A percentile compares a stretch with the other conserved stretches of the same genome.
Evolutionary conservation across 2,329 filamentous ascomycete species (phyloP).

Genomic region (Xylariaceae sp.): DNA sequence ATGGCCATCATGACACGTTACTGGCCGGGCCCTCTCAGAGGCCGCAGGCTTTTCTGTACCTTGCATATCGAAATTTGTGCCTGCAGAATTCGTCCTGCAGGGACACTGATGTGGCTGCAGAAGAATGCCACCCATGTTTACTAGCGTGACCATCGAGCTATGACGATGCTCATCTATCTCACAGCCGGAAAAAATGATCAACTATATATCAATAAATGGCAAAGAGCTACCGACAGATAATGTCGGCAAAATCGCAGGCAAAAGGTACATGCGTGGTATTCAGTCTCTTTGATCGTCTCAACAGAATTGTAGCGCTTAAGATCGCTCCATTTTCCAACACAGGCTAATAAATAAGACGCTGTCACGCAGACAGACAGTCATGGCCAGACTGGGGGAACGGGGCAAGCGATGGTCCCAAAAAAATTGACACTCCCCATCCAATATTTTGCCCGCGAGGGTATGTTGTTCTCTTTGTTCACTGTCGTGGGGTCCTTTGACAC

Average conservation of each 20-base stretch:
- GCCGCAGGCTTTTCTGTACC: constrained; percentile 31
- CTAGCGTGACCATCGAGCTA: background rate
- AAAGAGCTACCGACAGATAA: background rate
- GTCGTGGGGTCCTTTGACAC: no score
- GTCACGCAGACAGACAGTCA: background rate
- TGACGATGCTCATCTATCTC: constrained; percentile 1
- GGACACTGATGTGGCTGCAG: constrained; percentile 39
- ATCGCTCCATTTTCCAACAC: background rate
- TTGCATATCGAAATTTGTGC: constrained; percentile 41
- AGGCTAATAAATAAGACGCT: constrained; percentile 11
- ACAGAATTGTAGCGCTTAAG: background rate
- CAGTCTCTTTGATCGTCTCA: no score
- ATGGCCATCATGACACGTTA: constrained; percentile 1
- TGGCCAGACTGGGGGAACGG: no score
- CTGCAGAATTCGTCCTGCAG: constrained; percentile 41
- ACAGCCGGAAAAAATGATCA: constrained; percentile 9
- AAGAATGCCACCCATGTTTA: constrained; percentile 22
- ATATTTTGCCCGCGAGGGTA: no score
- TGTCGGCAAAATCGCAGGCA: background rate
- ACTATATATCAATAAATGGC: no score
- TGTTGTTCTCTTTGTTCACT: no score
- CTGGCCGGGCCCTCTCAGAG: constrained; percentile 7
- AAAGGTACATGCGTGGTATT: background rate
- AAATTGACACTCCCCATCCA: no score
- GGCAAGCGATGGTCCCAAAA: no score